phyloP scores from a whole-genome alignment of 2,329 filamentous ascomycete species.

The Ophiobolus disseminans region DNA sequence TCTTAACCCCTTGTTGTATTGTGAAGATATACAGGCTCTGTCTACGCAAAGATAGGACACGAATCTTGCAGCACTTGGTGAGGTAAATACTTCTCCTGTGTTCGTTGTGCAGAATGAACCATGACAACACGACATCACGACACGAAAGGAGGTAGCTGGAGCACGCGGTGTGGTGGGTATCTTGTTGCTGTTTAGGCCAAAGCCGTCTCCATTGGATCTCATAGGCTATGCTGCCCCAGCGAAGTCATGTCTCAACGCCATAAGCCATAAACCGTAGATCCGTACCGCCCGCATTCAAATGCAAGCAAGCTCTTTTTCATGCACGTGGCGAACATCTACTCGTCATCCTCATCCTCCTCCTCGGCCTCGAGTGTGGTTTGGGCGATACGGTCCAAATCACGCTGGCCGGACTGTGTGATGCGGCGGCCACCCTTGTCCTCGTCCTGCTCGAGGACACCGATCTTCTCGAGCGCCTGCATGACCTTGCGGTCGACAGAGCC shows the following conservation, averaged over 20 bases:
- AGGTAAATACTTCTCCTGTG: too few relatives aligned
- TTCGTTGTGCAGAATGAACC: too few relatives aligned
- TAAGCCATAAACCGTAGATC: conserved; percentile 46
- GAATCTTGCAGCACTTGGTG: too few relatives aligned
- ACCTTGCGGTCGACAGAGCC: conserved; percentile 97
- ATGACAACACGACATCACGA: too few relatives aligned
- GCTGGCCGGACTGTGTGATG: conserved; percentile 97
- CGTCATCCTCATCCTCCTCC: conserved; percentile 57
- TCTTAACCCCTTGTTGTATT: too few relatives aligned
- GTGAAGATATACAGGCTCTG: too few relatives aligned
- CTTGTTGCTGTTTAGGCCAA: conserved; percentile 41
- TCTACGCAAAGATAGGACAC: too few relatives aligned
- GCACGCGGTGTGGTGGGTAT: conserved; percentile 25
- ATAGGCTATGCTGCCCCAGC: conserved; percentile 44
- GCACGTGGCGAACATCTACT: conserved; percentile 35
- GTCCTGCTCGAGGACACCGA: conserved; percentile 95
- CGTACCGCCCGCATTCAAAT: conserved; percentile 36
- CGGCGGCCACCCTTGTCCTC: conserved; percentile 98
- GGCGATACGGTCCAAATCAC: conserved; percentile 87
- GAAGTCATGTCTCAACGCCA: conserved; percentile 44
- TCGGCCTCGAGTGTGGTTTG: conserved; percentile 60
- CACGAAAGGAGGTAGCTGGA: too few relatives aligned
- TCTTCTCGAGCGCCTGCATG: conserved; percentile 98
- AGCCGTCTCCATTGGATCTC: conserved; percentile 44
- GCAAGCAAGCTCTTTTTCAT: conserved; percentile 28